Conservation (phyloP, 2,329 filamentous ascomycete genomes). For the Madurella mycetomatis region DNA sequence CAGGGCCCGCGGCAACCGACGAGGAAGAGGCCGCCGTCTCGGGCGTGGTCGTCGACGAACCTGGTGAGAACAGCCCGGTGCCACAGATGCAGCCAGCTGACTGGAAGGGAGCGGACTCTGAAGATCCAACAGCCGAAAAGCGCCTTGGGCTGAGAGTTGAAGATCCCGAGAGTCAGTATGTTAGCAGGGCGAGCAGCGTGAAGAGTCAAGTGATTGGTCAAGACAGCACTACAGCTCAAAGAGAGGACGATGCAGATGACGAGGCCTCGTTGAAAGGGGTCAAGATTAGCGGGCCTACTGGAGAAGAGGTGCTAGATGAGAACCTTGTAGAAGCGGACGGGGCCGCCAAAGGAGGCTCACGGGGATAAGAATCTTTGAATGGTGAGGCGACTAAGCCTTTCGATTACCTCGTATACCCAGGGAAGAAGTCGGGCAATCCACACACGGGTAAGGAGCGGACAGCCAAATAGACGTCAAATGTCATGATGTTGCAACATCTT, state of each 20-base stretch:
- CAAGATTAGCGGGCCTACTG: constrained; percentile 29
- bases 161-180: constrained; percentile 59
- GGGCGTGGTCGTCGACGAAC: constrained; percentile 54
- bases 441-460: no score
- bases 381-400: no score
- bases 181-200: constrained; percentile 71
- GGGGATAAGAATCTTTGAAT: no score
- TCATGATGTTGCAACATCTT: no score
- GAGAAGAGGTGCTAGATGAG: constrained; percentile 26
- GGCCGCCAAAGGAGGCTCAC: no score
- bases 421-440: no score
- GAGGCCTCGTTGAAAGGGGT: constrained; percentile 26
- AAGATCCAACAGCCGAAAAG: constrained; percentile 50
- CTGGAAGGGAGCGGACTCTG: constrained; percentile 61
- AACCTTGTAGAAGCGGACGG: background rate
- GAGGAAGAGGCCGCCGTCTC: constrained; percentile 11
- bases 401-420: no score
- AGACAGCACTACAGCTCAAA: background rate
- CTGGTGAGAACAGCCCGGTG: constrained; percentile 62
- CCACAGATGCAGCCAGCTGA: constrained; percentile 66
- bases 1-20: constrained; percentile 19
- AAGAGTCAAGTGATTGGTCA: constrained; percentile 31
- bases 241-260: constrained; percentile 15
- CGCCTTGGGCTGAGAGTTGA: constrained; percentile 64
- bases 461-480: no score